phyloP scores from a whole-genome alignment of 129 eudicot genomes.

The Artemisia annua region DNA sequence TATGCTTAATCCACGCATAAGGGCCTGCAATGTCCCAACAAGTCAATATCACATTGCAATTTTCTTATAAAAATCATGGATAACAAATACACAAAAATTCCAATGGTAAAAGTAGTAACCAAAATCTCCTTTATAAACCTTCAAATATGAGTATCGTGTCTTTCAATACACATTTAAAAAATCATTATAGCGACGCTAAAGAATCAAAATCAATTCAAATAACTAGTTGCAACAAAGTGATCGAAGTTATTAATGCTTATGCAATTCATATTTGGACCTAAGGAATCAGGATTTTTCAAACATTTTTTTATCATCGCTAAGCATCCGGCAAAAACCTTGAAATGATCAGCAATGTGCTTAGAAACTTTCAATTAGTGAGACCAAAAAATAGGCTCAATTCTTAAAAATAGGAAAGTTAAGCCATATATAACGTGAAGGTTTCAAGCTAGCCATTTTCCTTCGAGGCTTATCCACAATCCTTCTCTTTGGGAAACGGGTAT shows the following conservation, averaged over 20 bases:
- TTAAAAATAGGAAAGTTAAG: too few species aligned
- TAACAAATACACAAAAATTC: too few species aligned
- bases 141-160: neutral
- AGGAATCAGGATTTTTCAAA: neutral
- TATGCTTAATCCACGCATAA: too few species aligned
- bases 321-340: neutral
- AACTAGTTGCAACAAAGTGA: neutral
- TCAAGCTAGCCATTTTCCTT: constrained; percentile 68
- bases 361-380: neutral
- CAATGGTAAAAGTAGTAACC: too few species aligned
- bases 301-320: neutral
- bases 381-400: neutral
- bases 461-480: constrained; percentile 66
- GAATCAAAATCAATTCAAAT: neutral
- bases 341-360: neutral
- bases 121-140: neutral
- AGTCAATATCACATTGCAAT: too few species aligned
- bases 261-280: neutral
- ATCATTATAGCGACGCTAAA: neutral
- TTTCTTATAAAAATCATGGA: too few species aligned
- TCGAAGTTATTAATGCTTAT: neutral
- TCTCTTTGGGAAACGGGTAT: constrained; percentile 74
- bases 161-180: neutral
- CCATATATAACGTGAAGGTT: constrained; percentile 68
- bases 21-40: too few species aligned